These are phyloP conservation scores for Podila horticola DNA, from an alignment of 192 early-diverging fungal species.

Conservation along the genomic window DNA sequence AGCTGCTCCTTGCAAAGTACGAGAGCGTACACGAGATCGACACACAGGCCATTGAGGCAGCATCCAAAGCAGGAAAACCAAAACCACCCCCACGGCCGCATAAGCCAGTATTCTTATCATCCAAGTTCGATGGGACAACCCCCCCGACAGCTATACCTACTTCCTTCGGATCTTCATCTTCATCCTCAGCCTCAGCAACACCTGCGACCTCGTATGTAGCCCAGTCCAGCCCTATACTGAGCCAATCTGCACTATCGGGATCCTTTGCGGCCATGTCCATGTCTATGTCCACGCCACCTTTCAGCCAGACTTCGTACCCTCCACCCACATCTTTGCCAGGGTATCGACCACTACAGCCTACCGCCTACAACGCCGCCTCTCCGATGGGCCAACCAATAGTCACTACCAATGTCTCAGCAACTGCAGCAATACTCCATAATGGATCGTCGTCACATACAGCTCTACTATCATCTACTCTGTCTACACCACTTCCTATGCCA, in stretches of 20 bases:
- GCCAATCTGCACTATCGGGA: neutral
- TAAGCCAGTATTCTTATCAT: slow-evolving; percentile 40
- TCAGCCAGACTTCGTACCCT: neutral
- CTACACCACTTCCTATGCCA: neutral
- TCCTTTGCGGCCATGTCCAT: slow-evolving; percentile 15
- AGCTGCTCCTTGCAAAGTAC: slow-evolving; percentile 41
- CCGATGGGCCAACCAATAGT: neutral
- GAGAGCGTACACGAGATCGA: slow-evolving; percentile 56
- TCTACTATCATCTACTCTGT: neutral
- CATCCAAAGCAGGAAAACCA: slow-evolving; percentile 37
- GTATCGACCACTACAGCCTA: slow-evolving; percentile 33
- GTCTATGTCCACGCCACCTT: neutral
- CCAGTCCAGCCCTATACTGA: neutral
- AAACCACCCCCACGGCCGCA: slow-evolving; percentile 36
- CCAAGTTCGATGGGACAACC: slow-evolving; percentile 15
- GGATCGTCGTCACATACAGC: neutral
- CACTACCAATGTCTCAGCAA: neutral
- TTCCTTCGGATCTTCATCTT: neutral
- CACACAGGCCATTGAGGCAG: slow-evolving; percentile 29
- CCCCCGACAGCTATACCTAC: neutral
- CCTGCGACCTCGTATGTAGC: neutral
- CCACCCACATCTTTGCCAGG: neutral
- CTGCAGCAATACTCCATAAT: neutral
- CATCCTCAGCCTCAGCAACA: slow-evolving; percentile 14
- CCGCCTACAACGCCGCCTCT: slow-evolving; percentile 5